Evolutionary conservation across 1,284 basidiomycete species (phyloP), one percentile per base, ranked within the genome.

Genomic region (Boletus smithii): DNA sequence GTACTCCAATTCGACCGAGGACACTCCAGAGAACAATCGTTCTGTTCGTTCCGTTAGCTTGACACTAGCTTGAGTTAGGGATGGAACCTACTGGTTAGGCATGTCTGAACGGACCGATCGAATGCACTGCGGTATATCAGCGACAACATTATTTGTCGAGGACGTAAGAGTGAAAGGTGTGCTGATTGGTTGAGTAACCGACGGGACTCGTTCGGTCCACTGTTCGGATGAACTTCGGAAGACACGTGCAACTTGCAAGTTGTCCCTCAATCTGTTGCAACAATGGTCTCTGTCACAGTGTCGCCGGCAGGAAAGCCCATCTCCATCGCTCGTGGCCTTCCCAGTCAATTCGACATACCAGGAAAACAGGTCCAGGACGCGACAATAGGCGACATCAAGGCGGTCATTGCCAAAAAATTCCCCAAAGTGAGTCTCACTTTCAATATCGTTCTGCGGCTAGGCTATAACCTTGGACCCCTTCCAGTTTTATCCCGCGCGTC

Each of bases 401-500:
- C 63, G 6, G 75, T 76, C 13, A 71, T 88, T 46, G 70, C 75
- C 1, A 66, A 71, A 9, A 79, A 77, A 53, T 79, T 73, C 54
- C 82, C 84, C 2, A 75, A 76, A 62, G 90, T 87, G 55, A 42
- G 57, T 49, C 22, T 8, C 1, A 26, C 22, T 10, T 8, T 31
- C 35, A 14, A n/a, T 22, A 6, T 13, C 10, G 8, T 6, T 27
- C 11, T 34, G 14, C 18, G 3, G 2, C 5, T 0, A 16, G 11
- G 7, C 0, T 16, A 17, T 44, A 18, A 48, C 42, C n/a, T 46
- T 11, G 31, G 8, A 8, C 4, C 4, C 5, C 16, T 39, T 40
- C 24, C 39, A 94, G 91, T 78, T 93, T 53, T 77, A 81, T 45
- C 59, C 74, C 2, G 69, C 79, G 46, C 79, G 92, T 27, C 92